phyloP scores from a whole-genome alignment of 1,139 yeast genomes.

The Taphrina flavorubra region DNA sequence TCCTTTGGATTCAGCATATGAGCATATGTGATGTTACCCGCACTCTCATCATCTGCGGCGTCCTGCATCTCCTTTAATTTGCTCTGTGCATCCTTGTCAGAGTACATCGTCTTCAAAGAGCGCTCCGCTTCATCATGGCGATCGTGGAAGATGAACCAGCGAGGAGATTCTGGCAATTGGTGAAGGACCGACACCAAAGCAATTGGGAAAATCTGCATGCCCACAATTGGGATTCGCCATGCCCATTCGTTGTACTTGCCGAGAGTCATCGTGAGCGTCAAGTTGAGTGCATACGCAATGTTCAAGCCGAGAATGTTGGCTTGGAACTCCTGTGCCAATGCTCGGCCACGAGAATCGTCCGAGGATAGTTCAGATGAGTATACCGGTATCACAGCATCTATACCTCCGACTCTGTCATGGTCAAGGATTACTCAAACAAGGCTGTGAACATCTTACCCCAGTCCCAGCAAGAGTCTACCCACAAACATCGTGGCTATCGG shows the following conservation, averaged over 20 bases:
- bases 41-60: constrained; percentile 32
- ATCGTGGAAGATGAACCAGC: constrained; percentile 35
- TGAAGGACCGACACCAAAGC: constrained; percentile 34
- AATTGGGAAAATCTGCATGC: constrained; percentile 36
- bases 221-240: constrained; percentile 37
- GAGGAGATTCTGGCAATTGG: constrained; percentile 33
- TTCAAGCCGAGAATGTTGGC: constrained; percentile 37
- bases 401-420: constrained; percentile 27
- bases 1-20: constrained; percentile 41
- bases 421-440: neutral
- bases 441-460: constrained; percentile 10
- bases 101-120: constrained; percentile 21
- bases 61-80: constrained; percentile 31
- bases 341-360: constrained; percentile 34
- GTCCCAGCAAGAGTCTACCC: constrained; percentile 31
- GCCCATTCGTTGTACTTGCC: constrained; percentile 37
- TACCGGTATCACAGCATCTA: constrained; percentile 38
- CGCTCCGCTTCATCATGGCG: constrained; percentile 28
- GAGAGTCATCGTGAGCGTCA: constrained; percentile 21
- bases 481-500: constrained; percentile 36
- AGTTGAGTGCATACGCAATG: constrained; percentile 28
- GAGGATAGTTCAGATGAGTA: constrained; percentile 30
- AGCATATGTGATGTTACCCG: constrained; percentile 17
- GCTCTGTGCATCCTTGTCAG: constrained; percentile 19
- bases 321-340: constrained; percentile 38